A percentile compares a stretch with the other conserved stretches of the same genome.
phyloP scores from a whole-genome alignment of 1,284 basidiomycete species.

The Ceratobasidium sp. region DNA sequence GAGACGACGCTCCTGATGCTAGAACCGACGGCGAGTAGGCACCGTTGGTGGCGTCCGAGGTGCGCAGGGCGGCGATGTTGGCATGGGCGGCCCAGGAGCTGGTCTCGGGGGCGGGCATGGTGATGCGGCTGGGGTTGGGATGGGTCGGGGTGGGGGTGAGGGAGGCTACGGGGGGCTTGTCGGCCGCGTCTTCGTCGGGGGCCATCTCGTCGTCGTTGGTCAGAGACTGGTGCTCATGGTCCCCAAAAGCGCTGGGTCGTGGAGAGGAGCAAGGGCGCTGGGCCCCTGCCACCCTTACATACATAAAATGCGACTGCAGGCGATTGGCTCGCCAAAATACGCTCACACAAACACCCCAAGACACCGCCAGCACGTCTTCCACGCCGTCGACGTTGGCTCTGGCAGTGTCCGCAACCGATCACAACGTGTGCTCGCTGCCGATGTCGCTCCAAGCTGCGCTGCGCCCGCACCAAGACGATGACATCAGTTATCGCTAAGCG shows the following conservation, averaged over 20 bases:
- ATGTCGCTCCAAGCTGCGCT: too few species aligned
- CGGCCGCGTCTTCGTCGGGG: background rate
- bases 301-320: too few species aligned
- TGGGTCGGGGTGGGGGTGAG: slow-evolving; percentile 14
- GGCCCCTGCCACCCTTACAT: slow-evolving; percentile 9
- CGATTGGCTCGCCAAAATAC: slow-evolving; percentile 32
- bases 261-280: slow-evolving; percentile 36
- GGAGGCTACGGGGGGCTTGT: slow-evolving; percentile 14
- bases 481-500: background rate
- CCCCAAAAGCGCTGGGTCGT: slow-evolving; percentile 37
- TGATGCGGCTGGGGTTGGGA: slow-evolving; percentile 3
- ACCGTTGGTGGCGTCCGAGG: slow-evolving; percentile 42
- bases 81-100: slow-evolving; percentile 39
- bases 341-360: background rate
- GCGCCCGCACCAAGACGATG: too few species aligned
- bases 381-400: too few species aligned
- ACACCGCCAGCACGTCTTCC: too few species aligned
- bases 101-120: slow-evolving; percentile 41
- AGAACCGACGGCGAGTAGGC: slow-evolving; percentile 29
- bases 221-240: slow-evolving; percentile 2
- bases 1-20: slow-evolving; percentile 29
- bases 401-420: too few species aligned
- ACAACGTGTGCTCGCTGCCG: too few species aligned
- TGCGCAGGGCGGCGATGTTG: slow-evolving; percentile 37
- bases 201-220: slow-evolving; percentile 14